Base-by-base conservation (phyloP, 2,329 filamentous ascomycete genomes). In the Aspergillus terreus region DNA sequence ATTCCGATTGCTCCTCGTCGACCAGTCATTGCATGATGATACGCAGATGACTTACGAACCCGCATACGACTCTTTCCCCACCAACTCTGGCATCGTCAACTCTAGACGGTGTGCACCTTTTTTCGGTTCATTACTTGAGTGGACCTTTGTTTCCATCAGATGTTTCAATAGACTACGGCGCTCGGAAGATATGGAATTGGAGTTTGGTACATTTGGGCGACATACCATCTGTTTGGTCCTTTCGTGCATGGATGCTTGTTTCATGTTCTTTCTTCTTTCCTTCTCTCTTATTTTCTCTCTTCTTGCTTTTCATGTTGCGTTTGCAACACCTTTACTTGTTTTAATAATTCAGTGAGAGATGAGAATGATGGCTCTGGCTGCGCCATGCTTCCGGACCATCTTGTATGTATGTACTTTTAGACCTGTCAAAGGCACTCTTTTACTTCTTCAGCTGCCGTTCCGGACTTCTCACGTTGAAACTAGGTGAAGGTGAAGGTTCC, bases 1-100 rank as follows among this genome's bases (percentile, higher is more conserved):
- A 72, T 72, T 21, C 69, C 69, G 1, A 72, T 72, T 42, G 64
- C 64, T 30, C 58, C 66, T 35, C 67, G 68, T 23, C 68, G 65
- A 32, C 60, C 68, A 11, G 62, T 71, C 43, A 65, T 70, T 51
- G 70, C 70, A n/a, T 72, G 62, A 60, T 25, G 27, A 36, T 50
- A 25, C 14, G 7, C n/a, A 17, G n/a, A 38, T 19, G 36, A 19
- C 27, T 27, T 33, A 23, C 27, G 21, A 38, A 38, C 7, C 35
- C 35, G 14, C 35, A n/a, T 38, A 38, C 21, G 41, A 32, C 23
- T 38, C 5, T 25, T 23, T 23, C 23, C 23, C 23, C 23, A 19
- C 4, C 33, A n/a, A 27, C 35, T 25, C 35, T 47, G 17, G 12
- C 21, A 17, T 15, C n/a, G 9, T 14, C 19, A 7, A 4, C 40